A percentile compares a stretch with the other conserved stretches of the same genome.
Conservation (phyloP, 805 yeast genomes). For the Millerago galiae region DNA sequence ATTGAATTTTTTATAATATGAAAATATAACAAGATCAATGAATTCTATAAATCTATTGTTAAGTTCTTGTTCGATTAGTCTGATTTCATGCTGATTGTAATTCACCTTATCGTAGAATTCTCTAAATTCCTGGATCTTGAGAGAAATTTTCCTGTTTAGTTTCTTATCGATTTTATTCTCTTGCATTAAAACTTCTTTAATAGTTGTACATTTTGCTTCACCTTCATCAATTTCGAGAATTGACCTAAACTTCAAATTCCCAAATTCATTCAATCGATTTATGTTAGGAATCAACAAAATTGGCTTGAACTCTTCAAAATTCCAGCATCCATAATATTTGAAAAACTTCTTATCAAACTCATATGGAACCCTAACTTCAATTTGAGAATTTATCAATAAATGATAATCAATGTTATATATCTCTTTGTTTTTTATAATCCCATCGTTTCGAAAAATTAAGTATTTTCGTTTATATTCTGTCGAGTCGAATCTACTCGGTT, state of each 20-base stretch:
- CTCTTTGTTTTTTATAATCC: constrained; percentile 2
- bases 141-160: no score
- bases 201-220: not conserved
- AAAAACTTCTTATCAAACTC: not conserved
- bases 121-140: no score
- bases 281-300: constrained; percentile 2
- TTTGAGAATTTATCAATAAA: no score
- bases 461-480: not conserved
- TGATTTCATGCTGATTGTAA: constrained; percentile 1
- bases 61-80: not conserved
- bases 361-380: no score
- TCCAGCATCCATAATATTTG: constrained; percentile 3
- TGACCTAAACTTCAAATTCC: constrained; percentile 1
- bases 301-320: constrained; percentile 5
- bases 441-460: constrained; percentile 2
- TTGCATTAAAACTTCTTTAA: not conserved
- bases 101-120: constrained; percentile 3
- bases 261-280: not conserved
- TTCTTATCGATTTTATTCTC: not conserved
- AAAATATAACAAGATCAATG: not conserved
- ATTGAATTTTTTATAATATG: not conserved
- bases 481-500: constrained; percentile 2
- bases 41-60: not conserved
- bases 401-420: no score
- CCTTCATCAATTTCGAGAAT: constrained; percentile 1